These are phyloP conservation scores for Thielaviopsis ethacetica DNA, from an alignment of 2,329 filamentous ascomycete genomes.

Conservation along the genomic window DNA sequence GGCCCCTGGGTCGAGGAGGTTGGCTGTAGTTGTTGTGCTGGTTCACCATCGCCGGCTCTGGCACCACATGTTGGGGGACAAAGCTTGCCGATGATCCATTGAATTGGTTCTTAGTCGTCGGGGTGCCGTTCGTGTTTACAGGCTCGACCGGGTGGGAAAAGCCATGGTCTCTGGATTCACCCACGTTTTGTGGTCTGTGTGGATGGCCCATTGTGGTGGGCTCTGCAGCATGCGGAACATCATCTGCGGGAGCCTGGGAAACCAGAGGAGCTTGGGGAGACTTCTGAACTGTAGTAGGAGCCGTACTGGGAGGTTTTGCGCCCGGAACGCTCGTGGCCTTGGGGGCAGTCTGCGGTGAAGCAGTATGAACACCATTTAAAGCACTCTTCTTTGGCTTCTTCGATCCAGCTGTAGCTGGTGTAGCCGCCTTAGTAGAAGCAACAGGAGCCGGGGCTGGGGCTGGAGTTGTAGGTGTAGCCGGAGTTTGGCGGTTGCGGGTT, in stretches of 20 bases:
- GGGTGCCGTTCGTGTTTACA: background rate
- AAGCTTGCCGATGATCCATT: constrained; percentile 3
- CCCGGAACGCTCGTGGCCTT: background rate
- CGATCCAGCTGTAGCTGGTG: background rate
- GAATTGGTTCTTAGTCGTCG: background rate
- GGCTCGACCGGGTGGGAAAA: background rate
- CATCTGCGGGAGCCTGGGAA: background rate
- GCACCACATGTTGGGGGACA: background rate
- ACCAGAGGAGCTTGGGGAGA: background rate
- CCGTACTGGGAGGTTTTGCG: background rate
- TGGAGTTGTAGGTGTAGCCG: background rate
- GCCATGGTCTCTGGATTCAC: background rate
- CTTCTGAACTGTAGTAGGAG: background rate
- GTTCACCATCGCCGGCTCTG: background rate
- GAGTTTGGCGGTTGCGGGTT: background rate
- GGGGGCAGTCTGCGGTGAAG: background rate
- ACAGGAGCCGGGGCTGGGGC: background rate
- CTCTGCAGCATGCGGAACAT: background rate
- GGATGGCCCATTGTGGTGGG: background rate
- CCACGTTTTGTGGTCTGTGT: background rate
- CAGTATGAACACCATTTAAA: background rate
- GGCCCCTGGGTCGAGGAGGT: background rate
- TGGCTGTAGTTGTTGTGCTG: constrained; percentile 1
- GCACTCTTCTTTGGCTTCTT: background rate
- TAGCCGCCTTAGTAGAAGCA: background rate